A percentile compares a stretch with the other conserved stretches of the same genome.
phyloP scores from a whole-genome alignment of 176 grass and related monocot genomes.

The Bromus sterilis region DNA sequence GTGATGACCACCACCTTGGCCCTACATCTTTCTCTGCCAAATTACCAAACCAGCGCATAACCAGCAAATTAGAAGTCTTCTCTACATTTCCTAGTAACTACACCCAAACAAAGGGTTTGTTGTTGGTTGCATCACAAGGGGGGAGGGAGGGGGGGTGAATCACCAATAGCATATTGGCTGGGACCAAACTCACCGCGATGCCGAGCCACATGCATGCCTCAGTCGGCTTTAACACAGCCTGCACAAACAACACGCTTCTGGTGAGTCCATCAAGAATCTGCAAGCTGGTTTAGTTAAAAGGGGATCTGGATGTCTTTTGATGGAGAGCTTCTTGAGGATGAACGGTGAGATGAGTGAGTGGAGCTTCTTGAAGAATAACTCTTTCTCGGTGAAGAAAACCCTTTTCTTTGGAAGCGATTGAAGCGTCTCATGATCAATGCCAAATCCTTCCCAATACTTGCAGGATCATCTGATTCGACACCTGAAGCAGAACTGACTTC shows the following conservation, averaged over 20 bases:
- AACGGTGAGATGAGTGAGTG: no score
- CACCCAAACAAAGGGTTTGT: not conserved
- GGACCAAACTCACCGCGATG: not conserved
- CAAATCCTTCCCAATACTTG: no score
- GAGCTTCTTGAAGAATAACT: no score
- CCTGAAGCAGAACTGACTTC: no score
- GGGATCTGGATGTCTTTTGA: not conserved
- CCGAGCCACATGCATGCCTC: slow-evolving; percentile 17
- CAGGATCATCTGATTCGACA: no score
- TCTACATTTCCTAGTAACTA: not conserved
- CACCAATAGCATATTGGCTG: slow-evolving; percentile 14
- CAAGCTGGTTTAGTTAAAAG: no score
- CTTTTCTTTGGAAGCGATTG: no score
- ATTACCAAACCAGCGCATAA: not conserved
- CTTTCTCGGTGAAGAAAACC: no score
- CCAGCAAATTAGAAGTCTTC: no score
- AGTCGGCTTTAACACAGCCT: slow-evolving; percentile 26
- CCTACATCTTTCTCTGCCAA: not conserved
- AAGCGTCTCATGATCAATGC: no score
- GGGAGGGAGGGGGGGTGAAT: not conserved
- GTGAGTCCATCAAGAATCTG: not conserved
- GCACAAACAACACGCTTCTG: slow-evolving; percentile 12
- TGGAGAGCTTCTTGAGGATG: no score
- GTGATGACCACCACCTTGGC: not conserved
- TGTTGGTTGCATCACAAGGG: not conserved